Conservation (phyloP, 768 basidiomycete species). For the Termitomyces heimii region DNA sequence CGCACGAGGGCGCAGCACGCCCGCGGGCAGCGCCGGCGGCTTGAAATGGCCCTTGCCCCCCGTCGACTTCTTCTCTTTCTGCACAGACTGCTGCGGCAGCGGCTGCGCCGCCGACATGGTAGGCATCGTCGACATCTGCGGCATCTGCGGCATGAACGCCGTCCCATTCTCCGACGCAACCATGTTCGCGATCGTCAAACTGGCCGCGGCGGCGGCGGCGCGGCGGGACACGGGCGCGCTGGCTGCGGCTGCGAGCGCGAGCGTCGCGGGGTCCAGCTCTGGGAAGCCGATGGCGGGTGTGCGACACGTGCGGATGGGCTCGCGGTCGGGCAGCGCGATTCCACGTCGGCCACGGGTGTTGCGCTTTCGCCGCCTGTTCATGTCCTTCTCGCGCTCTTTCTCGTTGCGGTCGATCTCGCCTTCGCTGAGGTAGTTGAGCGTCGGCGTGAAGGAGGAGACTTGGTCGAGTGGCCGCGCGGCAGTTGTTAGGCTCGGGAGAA, state of each 20-base stretch:
- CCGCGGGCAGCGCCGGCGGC: conserved; percentile 50
- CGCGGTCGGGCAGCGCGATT: conserved; percentile 84
- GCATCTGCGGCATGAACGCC: conserved; percentile 40
- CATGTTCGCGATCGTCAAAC: conserved; percentile 84
- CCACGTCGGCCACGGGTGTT: conserved; percentile 80
- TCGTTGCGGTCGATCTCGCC: conserved; percentile 87
- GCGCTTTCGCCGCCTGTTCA: conserved; percentile 78
- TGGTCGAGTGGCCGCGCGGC: conserved; percentile 74
- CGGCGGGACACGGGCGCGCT: conserved; percentile 67
- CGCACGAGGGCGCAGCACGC: conserved; percentile 57
- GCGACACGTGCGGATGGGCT: conserved; percentile 86
- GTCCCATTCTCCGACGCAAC: conserved; percentile 89
- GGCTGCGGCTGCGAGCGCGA: conserved; percentile 60
- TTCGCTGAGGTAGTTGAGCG: conserved; percentile 84
- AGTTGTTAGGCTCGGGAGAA: conserved; percentile 74
- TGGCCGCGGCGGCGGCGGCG: conserved; percentile 83
- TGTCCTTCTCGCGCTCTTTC: conserved; percentile 91
- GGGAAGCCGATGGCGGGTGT: conserved; percentile 86
- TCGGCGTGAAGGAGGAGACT: conserved; percentile 64
- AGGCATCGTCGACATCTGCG: conserved; percentile 1
- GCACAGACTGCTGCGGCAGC: conserved; percentile 2
- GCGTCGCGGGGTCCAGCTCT: conserved; percentile 64
- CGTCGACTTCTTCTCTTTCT: conserved; percentile 9
- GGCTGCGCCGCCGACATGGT: background rate
- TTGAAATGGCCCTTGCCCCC: conserved; percentile 61